Evolutionary conservation across 257 asterid species (phyloP).

Genomic region (Ehretia macrophylla): DNA sequence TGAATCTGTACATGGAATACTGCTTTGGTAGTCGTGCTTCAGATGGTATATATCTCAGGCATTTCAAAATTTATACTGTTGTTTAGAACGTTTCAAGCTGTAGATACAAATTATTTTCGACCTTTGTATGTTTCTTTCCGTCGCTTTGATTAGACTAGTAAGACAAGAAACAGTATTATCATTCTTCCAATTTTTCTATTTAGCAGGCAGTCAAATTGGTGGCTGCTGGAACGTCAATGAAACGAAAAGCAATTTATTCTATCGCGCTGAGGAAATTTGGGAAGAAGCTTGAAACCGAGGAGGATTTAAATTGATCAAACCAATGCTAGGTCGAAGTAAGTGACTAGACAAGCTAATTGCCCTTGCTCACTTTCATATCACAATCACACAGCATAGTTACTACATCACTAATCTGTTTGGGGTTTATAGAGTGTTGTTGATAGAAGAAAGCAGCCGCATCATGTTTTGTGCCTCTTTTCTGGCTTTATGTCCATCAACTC

Average conservation of each 20-base stretch:
- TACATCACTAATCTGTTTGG: not conserved
- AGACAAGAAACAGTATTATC: not conserved
- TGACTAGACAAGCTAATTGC: not conserved
- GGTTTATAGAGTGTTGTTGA: not conserved
- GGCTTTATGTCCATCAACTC: no score
- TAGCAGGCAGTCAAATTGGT: slow-evolving; percentile 93
- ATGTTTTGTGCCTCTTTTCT: no score
- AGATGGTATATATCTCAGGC: no score
- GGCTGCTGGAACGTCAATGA: slow-evolving; percentile 70
- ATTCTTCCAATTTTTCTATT: not conserved
- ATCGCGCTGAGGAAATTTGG: slow-evolving; percentile 80
- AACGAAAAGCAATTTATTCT: slow-evolving; percentile 40
- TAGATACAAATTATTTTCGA: no score
- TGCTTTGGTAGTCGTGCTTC: no score
- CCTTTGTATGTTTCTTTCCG: no score
- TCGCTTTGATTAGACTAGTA: no score
- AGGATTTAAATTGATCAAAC: slow-evolving; percentile 20
- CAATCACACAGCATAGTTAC: no score
- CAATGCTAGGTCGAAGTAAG: slow-evolving; percentile 6
- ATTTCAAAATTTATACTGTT: no score
- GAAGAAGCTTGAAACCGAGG: slow-evolving; percentile 37
- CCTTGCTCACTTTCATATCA: not conserved
- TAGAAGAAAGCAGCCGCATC: not conserved
- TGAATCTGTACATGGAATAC: not conserved
- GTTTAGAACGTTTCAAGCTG: no score